phyloP scores from a whole-genome alignment of 2,329 filamentous ascomycete species.

The Bipolaris victoriae region DNA sequence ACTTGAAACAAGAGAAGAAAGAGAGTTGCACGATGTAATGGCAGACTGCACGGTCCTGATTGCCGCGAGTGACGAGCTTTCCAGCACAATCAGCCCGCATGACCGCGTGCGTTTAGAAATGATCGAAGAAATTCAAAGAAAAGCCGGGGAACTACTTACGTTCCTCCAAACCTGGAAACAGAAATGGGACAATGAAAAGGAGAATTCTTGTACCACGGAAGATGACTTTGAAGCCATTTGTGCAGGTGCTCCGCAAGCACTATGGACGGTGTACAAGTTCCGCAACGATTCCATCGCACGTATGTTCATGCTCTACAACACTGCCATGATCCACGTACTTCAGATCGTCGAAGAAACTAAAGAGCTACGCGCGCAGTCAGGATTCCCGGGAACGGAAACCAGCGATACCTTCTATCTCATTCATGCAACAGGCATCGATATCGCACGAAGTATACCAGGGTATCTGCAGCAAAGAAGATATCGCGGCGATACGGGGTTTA shows the following conservation, averaged over 20 bases:
- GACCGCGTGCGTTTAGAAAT: neutral
- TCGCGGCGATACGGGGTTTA: conserved; percentile 7
- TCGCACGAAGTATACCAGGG: conserved; percentile 30
- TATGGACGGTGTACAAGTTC: conserved; percentile 12
- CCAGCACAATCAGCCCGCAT: neutral
- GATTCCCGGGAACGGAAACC: neutral
- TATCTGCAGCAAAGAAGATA: conserved; percentile 19
- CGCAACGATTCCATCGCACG: conserved; percentile 13
- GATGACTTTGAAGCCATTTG: neutral
- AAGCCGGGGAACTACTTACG: neutral
- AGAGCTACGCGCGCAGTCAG: neutral
- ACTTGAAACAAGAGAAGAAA: conserved; percentile 23
- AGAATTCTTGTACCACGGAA: conserved; percentile 5
- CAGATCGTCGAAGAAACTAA: conserved; percentile 25
- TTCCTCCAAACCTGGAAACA: conserved; percentile 18
- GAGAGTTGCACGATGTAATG: conserved; percentile 37
- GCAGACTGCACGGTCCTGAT: conserved; percentile 39
- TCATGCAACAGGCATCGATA: conserved; percentile 23
- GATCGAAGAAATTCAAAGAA: neutral
- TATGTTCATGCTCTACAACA: conserved; percentile 39
- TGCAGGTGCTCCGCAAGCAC: neutral
- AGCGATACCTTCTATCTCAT: conserved; percentile 5
- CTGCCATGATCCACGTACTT: conserved; percentile 35
- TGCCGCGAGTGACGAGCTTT: conserved; percentile 19
- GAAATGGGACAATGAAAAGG: conserved; percentile 14